Conservation (phyloP, 2,329 filamentous ascomycete species). For the Trichoderma simmonsii region DNA sequence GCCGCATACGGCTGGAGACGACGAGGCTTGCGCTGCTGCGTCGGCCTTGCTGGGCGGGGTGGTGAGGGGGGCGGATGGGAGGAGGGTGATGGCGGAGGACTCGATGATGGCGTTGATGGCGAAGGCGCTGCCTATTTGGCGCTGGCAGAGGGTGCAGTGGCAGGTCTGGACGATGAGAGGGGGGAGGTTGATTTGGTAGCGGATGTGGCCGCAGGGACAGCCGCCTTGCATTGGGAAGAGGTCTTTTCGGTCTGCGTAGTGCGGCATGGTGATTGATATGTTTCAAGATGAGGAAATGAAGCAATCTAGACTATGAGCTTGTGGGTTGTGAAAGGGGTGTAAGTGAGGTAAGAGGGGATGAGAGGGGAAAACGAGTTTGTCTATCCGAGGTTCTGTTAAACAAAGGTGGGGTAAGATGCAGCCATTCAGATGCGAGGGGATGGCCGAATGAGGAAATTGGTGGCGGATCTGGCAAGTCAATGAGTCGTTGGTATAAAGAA, state of each 20-base stretch:
- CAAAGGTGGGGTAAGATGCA: neutral
- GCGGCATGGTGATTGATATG: constrained; percentile 5
- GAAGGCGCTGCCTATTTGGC: constrained; percentile 40
- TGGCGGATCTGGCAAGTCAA: neutral
- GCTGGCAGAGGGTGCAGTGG: constrained; percentile 47
- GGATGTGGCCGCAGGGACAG: constrained; percentile 67
- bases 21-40: neutral
- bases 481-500: neutral
- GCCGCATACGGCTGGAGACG: neutral
- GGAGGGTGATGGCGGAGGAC: constrained; percentile 32
- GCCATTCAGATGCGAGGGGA: constrained; percentile 13
- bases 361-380: neutral
- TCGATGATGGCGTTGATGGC: constrained; percentile 44
- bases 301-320: neutral
- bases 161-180: constrained; percentile 45
- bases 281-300: neutral
- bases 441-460: constrained; percentile 10
- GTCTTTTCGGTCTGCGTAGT: constrained; percentile 27
- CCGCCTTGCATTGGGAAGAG: constrained; percentile 41
- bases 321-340: neutral
- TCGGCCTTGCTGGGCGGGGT: constrained; percentile 13
- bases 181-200: constrained; percentile 62
- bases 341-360: neutral
- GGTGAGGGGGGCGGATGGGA: constrained; percentile 27
- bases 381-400: neutral